Evolutionary conservation across 306 rosid species (phyloP).

Genomic region (Quercus rubra): DNA sequence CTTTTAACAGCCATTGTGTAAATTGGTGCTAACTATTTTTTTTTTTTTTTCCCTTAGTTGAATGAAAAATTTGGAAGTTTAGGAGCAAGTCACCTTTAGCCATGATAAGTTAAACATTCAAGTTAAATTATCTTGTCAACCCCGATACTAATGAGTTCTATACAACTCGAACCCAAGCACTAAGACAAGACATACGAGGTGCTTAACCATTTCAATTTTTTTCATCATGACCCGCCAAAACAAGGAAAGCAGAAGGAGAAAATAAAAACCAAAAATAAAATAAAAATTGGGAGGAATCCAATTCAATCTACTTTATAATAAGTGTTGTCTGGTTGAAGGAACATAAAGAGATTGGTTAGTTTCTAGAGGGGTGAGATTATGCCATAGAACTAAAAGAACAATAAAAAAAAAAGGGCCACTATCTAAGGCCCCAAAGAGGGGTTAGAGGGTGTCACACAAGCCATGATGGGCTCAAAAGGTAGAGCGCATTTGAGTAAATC

Average conservation of each 20-base stretch:
- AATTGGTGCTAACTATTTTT: background rate
- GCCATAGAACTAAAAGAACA: background rate
- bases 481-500: background rate
- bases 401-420: background rate
- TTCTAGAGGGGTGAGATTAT: too few species aligned
- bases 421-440: background rate
- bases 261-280: too few species aligned
- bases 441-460: background rate
- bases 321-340: constrained; percentile 8
- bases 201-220: background rate
- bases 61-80: too few species aligned
- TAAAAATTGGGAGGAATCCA: constrained; percentile 2
- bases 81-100: too few species aligned
- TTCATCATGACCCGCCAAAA: background rate
- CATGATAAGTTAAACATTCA: too few species aligned
- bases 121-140: too few species aligned
- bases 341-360: background rate
- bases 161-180: too few species aligned
- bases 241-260: background rate
- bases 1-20: background rate
- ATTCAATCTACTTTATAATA: constrained; percentile 13
- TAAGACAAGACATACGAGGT: too few species aligned
- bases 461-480: constrained; percentile 17
- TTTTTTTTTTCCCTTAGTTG: too few species aligned
- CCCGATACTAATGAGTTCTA: too few species aligned